Evolutionary conservation across 1,139 yeast species (phyloP).

Genomic region (Candida labiduridarum): DNA sequence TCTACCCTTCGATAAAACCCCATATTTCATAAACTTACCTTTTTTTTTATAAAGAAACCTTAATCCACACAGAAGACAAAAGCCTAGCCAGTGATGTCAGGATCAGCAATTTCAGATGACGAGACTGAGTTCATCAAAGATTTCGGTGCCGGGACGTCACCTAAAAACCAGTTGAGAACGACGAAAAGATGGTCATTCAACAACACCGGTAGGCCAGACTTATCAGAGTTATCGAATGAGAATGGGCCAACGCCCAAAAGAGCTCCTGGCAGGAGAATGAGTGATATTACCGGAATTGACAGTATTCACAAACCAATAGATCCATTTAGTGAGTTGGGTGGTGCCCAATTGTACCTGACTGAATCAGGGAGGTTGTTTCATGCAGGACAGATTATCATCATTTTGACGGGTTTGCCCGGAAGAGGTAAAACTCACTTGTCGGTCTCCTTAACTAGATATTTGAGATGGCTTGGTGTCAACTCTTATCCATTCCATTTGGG

Average conservation of each 20-base stretch:
- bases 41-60: neutral
- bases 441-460: slow-evolving; percentile 85
- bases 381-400: slow-evolving; percentile 91
- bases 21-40: neutral
- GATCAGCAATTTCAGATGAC: slow-evolving; percentile 24
- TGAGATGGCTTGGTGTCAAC: slow-evolving; percentile 94
- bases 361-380: slow-evolving; percentile 90
- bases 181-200: slow-evolving; percentile 50
- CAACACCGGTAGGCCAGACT: slow-evolving; percentile 38
- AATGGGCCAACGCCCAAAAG: slow-evolving; percentile 18
- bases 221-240: slow-evolving; percentile 35
- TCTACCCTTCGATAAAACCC: neutral
- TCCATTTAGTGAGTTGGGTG: slow-evolving; percentile 53
- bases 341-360: slow-evolving; percentile 90
- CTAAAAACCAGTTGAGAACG: slow-evolving; percentile 35
- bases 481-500: slow-evolving; percentile 92
- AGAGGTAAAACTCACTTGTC: slow-evolving; percentile 94
- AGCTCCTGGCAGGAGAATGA: slow-evolving; percentile 30
- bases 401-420: slow-evolving; percentile 92
- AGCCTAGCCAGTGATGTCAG: slow-evolving; percentile 5
- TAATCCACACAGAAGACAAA: neutral
- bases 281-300: slow-evolving; percentile 49
- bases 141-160: slow-evolving; percentile 39
- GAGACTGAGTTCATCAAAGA: slow-evolving; percentile 38
- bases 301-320: slow-evolving; percentile 58